phyloP scores from a whole-genome alignment of 1,284 basidiomycete genomes.

The Xanthoconium separans region DNA sequence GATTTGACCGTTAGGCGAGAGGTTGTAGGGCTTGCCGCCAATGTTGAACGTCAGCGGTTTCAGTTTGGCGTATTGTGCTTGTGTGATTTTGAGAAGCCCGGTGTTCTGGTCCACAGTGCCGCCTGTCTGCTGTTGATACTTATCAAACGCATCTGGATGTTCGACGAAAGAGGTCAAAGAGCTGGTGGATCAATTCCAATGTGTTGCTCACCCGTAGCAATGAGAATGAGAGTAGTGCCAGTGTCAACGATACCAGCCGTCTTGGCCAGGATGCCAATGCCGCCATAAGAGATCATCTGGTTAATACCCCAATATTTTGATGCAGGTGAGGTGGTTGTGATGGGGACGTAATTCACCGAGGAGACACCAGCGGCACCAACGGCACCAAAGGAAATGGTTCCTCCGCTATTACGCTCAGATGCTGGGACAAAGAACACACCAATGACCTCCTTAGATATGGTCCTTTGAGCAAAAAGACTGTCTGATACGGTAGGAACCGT shows the following conservation, averaged over 20 bases:
- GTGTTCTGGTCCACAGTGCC: conserved; percentile 43
- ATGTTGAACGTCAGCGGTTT: conserved; percentile 25
- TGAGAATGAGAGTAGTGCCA: conserved; percentile 47
- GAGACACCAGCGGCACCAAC: conserved; percentile 42
- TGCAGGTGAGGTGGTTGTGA: conserved; percentile 48
- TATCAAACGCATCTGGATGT: conserved; percentile 45
- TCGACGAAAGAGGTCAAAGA: too few species aligned
- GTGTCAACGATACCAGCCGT: conserved; percentile 33
- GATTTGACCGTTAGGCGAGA: conserved; percentile 51
- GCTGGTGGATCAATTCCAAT: neutral
- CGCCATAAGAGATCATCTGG: conserved; percentile 48
- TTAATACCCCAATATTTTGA: conserved; percentile 55
- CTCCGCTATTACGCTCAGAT: conserved; percentile 33
- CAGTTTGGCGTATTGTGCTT: conserved; percentile 26
- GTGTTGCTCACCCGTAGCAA: conserved; percentile 34
- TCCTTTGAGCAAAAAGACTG: conserved; percentile 42
- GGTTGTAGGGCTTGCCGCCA: conserved; percentile 30
- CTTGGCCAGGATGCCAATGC: conserved; percentile 35
- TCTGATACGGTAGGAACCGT: conserved; percentile 30
- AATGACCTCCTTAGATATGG: conserved; percentile 44
- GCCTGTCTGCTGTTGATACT: conserved; percentile 51
- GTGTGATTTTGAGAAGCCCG: conserved; percentile 40
- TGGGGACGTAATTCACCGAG: conserved; percentile 46
- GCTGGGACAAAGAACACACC: conserved; percentile 50
- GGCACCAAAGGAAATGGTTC: conserved; percentile 50